Conservation (phyloP, 352 stramenopile genomes). For the Pythium myriotylum region DNA sequence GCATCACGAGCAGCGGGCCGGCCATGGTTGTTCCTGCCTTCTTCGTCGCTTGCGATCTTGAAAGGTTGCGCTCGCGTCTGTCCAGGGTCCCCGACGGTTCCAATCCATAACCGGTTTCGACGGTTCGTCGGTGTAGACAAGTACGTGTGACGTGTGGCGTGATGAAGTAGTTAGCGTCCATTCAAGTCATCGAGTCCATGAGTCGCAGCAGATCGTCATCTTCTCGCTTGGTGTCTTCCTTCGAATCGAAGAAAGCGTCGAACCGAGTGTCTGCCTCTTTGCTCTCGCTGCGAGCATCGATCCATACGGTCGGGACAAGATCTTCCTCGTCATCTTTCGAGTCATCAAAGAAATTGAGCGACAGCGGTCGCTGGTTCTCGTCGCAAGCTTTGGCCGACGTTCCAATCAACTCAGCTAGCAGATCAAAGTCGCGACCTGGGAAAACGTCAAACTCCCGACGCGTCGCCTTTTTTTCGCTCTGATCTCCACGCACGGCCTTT, state of each 20-base stretch:
- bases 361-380: conserved; percentile 48
- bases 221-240: conserved; percentile 3
- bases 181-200: conserved; percentile 68
- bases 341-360: conserved; percentile 58
- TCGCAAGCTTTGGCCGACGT: conserved; percentile 34
- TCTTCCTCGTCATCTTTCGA: conserved; percentile 21
- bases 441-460: conserved; percentile 71
- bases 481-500: neutral
- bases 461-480: conserved; percentile 25
- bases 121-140: no score
- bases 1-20: conserved; percentile 86
- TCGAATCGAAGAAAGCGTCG: conserved; percentile 39
- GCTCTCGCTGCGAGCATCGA: conserved; percentile 68
- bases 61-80: no score
- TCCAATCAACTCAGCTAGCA: conserved; percentile 83
- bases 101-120: neutral
- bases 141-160: neutral
- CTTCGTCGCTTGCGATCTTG: conserved; percentile 1
- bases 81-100: no score
- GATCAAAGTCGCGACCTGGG: conserved; percentile 70
- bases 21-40: conserved; percentile 37
- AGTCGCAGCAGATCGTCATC: conserved; percentile 77
- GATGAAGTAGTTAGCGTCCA: neutral
- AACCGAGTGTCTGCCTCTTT: conserved; percentile 54
- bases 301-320: conserved; percentile 66